Evolutionary conservation across 2,329 filamentous ascomycete species (phyloP), one percentile per base, ranked within the genome.

Genomic region (Chlorencoelia australis): DNA sequence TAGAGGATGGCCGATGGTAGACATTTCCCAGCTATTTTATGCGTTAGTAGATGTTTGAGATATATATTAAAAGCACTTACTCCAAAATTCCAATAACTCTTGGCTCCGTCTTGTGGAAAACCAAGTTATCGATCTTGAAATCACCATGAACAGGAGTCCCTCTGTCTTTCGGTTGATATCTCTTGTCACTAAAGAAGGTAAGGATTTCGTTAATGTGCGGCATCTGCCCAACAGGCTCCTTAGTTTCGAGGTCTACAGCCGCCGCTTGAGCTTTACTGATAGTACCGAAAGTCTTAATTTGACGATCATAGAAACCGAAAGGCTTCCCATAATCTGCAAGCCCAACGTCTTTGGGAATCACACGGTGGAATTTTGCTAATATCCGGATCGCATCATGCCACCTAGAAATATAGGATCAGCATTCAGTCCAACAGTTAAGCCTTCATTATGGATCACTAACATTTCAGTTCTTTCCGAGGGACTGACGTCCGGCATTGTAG

Each of bases 1-100:
- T 15, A 96, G 72, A 1, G 91, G 91, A 59, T 98, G 89, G n/a
- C 91, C 91, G 37, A 95, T 79, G 0, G 91, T 96, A 22, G 86
- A 87, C 86, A 98, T 94, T 65, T 96, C 91, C 89, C 89, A 96
- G 63, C 72, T 75, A 5, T 16, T 22, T 21, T 22, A 26, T 9
- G 14, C 13, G 34, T 40, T 27, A 35, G 26, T 17, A 42, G 9
- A 19, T 30, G n/a, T 28, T 4, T 25, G 9, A 21, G 16, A 29
- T n/a, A 5, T 7, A 32, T 10, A 19, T n/a, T n/a, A n/a, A n/a
- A 21, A 20, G 18, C 7, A 62, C 72, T 57, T 60, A 82, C 73
- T 98, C 91, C 5, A 96, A 64, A 37, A 96, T 87, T 4, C 89
- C 91, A 60, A 96, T 88, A 9, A 96, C 88, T 35, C 79, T 69